These are phyloP conservation scores for Diplosphaera chodatii DNA, from an alignment of 139 green algal genomes.

Conservation along the genomic window DNA sequence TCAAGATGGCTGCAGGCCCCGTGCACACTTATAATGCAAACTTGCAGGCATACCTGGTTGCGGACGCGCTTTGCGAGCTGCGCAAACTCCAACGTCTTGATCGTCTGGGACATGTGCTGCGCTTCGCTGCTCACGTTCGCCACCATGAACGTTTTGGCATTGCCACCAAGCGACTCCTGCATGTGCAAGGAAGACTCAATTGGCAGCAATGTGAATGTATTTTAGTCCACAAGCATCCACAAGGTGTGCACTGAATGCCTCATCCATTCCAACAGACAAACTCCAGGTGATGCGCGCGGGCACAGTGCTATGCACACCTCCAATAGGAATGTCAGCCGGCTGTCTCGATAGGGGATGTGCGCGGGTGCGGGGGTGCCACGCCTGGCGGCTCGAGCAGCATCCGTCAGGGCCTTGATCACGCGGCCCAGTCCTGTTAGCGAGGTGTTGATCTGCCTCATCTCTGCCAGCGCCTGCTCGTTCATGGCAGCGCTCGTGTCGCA, in stretches of 20 bases:
- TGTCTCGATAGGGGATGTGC: constrained; percentile 89
- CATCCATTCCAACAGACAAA: too few relatives aligned
- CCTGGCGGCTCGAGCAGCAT: too few relatives aligned
- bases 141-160: constrained; percentile 76
- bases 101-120: constrained; percentile 30
- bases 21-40: too few relatives aligned
- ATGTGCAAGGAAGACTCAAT: too few relatives aligned
- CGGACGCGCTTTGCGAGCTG: constrained; percentile 29
- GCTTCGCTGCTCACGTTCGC: constrained; percentile 42
- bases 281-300: too few relatives aligned
- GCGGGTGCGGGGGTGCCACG: too few relatives aligned
- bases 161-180: constrained; percentile 84
- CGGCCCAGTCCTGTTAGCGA: background rate
- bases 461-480: background rate
- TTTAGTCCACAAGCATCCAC: too few relatives aligned
- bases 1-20: too few relatives aligned
- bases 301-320: constrained; percentile 46
- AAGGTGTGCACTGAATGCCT: too few relatives aligned
- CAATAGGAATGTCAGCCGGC: constrained; percentile 85
- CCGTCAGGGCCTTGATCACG: background rate
- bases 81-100: constrained; percentile 48
- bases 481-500: background rate
- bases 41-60: too few relatives aligned
- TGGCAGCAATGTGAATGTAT: too few relatives aligned
- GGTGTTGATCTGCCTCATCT: background rate